Conservation (phyloP, 1,139 yeast species). For the Scheffersomyces lignicola region DNA sequence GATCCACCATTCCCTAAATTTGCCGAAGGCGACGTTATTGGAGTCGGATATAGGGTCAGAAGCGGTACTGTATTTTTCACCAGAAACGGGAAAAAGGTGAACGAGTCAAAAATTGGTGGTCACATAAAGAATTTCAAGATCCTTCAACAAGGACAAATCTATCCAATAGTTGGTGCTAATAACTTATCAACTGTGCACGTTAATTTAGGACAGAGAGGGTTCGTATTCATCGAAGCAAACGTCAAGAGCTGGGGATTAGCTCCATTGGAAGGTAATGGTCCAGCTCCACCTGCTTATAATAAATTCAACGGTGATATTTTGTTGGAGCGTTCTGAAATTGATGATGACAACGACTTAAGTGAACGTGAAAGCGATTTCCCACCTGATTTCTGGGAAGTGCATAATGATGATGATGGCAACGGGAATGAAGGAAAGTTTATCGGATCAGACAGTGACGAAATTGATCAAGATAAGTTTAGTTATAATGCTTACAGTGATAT, state of each 20-base stretch:
- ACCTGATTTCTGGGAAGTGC: conserved; percentile 53
- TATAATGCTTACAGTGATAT: conserved; percentile 42
- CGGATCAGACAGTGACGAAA: conserved; percentile 11
- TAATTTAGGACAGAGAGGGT: conserved; percentile 58
- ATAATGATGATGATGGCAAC: conserved; percentile 8
- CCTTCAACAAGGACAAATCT: conserved; percentile 42
- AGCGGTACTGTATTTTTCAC: conserved; percentile 68
- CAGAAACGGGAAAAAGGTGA: conserved; percentile 65
- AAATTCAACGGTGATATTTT: conserved; percentile 55
- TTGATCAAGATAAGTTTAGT: conserved; percentile 34
- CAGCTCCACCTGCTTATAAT: conserved; percentile 62
- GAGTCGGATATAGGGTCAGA: conserved; percentile 62
- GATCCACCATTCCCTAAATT: conserved; percentile 48
- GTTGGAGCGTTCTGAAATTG: conserved; percentile 55
- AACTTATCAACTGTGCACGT: conserved; percentile 54
- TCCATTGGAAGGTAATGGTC: conserved; percentile 58
- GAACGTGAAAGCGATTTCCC: conserved; percentile 54
- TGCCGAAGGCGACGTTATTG: conserved; percentile 63
- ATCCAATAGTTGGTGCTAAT: conserved; percentile 55
- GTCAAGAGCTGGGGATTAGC: conserved; percentile 69
- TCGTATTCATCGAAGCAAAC: conserved; percentile 58
- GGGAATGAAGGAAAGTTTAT: conserved; percentile 7
- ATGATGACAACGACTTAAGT: conserved; percentile 45
- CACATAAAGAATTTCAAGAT: conserved; percentile 52
- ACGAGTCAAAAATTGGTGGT: conserved; percentile 69